Conservation (phyloP, 805 yeast genomes). For the Candida nemodendra region DNA sequence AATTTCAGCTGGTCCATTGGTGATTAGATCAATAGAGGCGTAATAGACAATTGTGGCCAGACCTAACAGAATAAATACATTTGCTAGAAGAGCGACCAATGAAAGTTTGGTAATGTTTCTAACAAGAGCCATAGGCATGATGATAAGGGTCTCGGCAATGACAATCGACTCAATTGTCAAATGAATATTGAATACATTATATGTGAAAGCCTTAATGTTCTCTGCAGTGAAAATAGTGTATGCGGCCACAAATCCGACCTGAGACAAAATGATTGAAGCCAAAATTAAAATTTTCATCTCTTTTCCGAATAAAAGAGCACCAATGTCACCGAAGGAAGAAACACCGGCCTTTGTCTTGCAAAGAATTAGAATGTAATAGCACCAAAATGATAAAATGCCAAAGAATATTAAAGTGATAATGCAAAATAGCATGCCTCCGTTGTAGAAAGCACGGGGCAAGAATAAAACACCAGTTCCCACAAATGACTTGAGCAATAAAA, state of each 20-base stretch:
- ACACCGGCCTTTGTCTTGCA: constrained; percentile 61
- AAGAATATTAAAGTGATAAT: constrained; percentile 51
- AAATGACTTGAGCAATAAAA: constrained; percentile 68
- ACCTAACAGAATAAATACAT: constrained; percentile 65
- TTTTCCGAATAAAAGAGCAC: constrained; percentile 57
- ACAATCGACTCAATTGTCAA: constrained; percentile 47
- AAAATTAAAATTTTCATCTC: constrained; percentile 65
- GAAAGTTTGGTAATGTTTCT: constrained; percentile 77
- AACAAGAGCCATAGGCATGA: constrained; percentile 68
- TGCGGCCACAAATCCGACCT: constrained; percentile 78
- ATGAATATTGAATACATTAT: constrained; percentile 45
- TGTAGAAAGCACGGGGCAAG: constrained; percentile 65
- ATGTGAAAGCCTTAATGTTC: constrained; percentile 61
- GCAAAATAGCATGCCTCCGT: constrained; percentile 71
- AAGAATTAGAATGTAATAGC: constrained; percentile 63
- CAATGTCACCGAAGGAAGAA: constrained; percentile 79
- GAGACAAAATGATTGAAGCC: constrained; percentile 64
- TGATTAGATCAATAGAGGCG: constrained; percentile 44
- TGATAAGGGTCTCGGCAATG: constrained; percentile 51
- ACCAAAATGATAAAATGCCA: constrained; percentile 74
- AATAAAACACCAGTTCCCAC: constrained; percentile 77
- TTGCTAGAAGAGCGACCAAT: constrained; percentile 68
- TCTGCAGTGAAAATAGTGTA: constrained; percentile 78
- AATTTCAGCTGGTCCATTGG: constrained; percentile 50
- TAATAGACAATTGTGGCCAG: constrained; percentile 61